phyloP scores from a whole-genome alignment of 345 rosid genomes.

The Durio zibethinus region DNA sequence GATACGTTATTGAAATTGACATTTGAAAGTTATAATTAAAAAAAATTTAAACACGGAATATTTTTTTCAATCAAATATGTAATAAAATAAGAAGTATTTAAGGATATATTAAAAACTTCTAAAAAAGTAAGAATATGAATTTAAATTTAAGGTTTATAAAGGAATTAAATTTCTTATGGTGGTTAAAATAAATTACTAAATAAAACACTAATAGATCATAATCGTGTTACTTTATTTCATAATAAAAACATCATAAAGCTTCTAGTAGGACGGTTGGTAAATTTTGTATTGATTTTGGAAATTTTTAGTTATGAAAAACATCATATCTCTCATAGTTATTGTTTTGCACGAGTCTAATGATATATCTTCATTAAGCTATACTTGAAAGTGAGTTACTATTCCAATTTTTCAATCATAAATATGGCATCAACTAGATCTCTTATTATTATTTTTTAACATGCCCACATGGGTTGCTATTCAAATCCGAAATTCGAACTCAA shows the following conservation, averaged over 20 bases:
- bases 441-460: too few species aligned
- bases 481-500: background rate
- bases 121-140: too few species aligned
- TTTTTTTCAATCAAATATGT: too few species aligned
- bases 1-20: too few species aligned
- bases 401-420: background rate
- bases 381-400: background rate
- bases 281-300: background rate
- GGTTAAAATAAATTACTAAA: background rate
- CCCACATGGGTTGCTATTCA: background rate
- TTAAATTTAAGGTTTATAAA: too few species aligned
- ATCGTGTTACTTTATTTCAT: background rate
- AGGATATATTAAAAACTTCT: too few species aligned
- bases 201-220: background rate
- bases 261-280: background rate
- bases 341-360: background rate
- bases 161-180: too few species aligned
- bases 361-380: background rate
- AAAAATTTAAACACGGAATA: too few species aligned
- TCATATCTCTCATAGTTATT: background rate
- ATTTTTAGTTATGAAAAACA: background rate
- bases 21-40: too few species aligned
- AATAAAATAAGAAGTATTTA: too few species aligned
- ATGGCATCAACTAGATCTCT: too few species aligned
- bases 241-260: background rate